Evolutionary conservation across 805 yeast genomes (phyloP).

Genomic region (Starmerella vaccinii): DNA sequence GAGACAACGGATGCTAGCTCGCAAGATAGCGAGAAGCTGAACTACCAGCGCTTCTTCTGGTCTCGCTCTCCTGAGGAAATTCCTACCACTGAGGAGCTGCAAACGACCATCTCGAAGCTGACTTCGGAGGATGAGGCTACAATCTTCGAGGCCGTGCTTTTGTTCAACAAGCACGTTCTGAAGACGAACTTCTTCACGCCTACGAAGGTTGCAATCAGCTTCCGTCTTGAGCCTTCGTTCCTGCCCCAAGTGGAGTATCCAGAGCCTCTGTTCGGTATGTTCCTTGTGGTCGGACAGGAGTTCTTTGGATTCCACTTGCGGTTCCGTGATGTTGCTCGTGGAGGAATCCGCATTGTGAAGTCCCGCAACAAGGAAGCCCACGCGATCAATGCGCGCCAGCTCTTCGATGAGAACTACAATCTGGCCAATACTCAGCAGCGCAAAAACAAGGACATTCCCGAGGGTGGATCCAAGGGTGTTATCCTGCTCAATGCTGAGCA

Average conservation of each 20-base stretch:
- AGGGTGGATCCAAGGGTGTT: slow-evolving; percentile 98
- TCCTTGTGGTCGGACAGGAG: slow-evolving; percentile 89
- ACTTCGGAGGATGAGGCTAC: slow-evolving; percentile 69
- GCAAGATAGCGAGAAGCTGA: slow-evolving; percentile 31
- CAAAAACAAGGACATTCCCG: slow-evolving; percentile 96
- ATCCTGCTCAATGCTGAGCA: slow-evolving; percentile 62
- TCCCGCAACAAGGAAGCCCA: slow-evolving; percentile 80
- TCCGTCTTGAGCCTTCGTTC: slow-evolving; percentile 78
- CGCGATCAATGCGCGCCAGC: slow-evolving; percentile 68
- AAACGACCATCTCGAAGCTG: slow-evolving; percentile 40
- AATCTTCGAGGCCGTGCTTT: slow-evolving; percentile 70
- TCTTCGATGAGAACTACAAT: slow-evolving; percentile 94
- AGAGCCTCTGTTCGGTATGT: slow-evolving; percentile 87
- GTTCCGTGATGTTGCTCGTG: slow-evolving; percentile 94
- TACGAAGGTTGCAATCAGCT: slow-evolving; percentile 88
- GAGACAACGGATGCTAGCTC: slow-evolving; percentile 22
- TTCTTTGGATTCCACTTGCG: slow-evolving; percentile 96
- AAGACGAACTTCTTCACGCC: slow-evolving; percentile 92
- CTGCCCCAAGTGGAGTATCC: slow-evolving; percentile 83
- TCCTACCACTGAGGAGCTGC: slow-evolving; percentile 58
- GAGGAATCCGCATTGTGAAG: slow-evolving; percentile 92
- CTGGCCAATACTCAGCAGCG: slow-evolving; percentile 93
- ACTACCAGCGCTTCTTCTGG: slow-evolving; percentile 26
- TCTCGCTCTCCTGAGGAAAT: slow-evolving; percentile 19
- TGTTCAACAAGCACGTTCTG: slow-evolving; percentile 75